Evolutionary conservation across 2,329 filamentous ascomycete species (phyloP), one percentile per base, ranked within the genome.

Genomic region (Aspergillus udagawae): DNA sequence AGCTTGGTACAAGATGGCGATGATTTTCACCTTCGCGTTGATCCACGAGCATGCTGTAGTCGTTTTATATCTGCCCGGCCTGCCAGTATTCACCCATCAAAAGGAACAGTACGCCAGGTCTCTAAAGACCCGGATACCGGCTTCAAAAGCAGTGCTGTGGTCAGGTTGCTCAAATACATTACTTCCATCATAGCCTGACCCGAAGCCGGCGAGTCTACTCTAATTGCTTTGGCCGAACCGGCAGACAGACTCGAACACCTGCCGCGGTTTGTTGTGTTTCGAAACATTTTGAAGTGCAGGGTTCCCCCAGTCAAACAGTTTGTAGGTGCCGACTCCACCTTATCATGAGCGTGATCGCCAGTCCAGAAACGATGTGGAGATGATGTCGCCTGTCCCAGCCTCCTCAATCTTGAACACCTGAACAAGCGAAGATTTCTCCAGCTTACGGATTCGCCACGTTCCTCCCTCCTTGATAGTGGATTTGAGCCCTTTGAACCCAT

Each of bases 391-490:
- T 61, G 90, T 86, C 0, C 91, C 91, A 1, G 83, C 84, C 62
- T 91, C 88, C 65, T 90, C 85, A 4, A 92, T 76, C 67, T 83
- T 86, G 73, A 84, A 88, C 0, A 96, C 83, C 65, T 94, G 89
- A 58, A 97, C 89, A 5, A 77, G 73, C 1, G 83, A 79, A 0
- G 83, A 83, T 42, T 83, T 83, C 53, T 88, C 83, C 54, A 74
- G 78, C 57, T 91, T 83, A 51, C 84, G 79, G 67, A 99, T 90
- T 60, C 87, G 84, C 89, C 91, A 97, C 2, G 95, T 86, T 0
- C 91, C 91, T 42, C 90, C 88, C 20, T 80, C 76, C 7, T 72
- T 78, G 7, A 86, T 84, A 21, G 87, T 84, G 0, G 79, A 80
- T 45, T 82, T 82, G 59, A 85, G 80, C 68, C 88, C 88, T 91